phyloP scores from a whole-genome alignment of 768 basidiomycete species.

The Obba rivulosa region DNA sequence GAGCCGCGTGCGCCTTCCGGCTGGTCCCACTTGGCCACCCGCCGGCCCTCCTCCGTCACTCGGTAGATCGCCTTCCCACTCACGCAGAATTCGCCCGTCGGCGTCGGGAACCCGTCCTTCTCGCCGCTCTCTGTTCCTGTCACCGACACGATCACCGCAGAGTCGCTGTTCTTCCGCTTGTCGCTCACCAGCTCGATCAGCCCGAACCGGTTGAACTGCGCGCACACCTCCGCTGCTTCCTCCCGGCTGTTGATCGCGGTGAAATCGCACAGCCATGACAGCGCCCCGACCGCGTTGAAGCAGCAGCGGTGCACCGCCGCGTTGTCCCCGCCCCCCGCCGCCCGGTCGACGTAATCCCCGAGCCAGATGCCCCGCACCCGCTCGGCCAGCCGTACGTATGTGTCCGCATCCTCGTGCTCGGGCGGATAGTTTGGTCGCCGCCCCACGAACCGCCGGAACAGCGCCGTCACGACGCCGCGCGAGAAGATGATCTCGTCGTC shows the following conservation, averaged over 20 bases:
- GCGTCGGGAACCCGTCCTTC: slow-evolving; percentile 49
- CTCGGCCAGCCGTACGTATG: slow-evolving; percentile 72
- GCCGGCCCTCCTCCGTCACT: slow-evolving; percentile 87
- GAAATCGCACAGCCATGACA: slow-evolving; percentile 98
- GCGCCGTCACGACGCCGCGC: slow-evolving; percentile 88
- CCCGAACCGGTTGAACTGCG: slow-evolving; percentile 95
- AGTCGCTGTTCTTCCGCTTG: slow-evolving; percentile 86
- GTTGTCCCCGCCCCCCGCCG: slow-evolving; percentile 50
- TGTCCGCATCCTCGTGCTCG: slow-evolving; percentile 44
- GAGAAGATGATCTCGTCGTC: slow-evolving; percentile 99
- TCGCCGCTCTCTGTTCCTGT: slow-evolving; percentile 73
- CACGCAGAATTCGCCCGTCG: slow-evolving; percentile 94
- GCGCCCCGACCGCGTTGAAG: slow-evolving; percentile 80
- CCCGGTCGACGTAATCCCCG: slow-evolving; percentile 65
- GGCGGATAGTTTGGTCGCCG: slow-evolving; percentile 75
- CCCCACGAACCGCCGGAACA: slow-evolving; percentile 94
- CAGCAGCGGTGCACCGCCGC: slow-evolving; percentile 57
- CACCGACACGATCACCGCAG: slow-evolving; percentile 89
- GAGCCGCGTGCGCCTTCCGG: slow-evolving; percentile 43
- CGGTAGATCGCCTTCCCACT: slow-evolving; percentile 94
- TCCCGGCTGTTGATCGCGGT: slow-evolving; percentile 94
- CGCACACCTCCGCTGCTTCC: slow-evolving; percentile 96
- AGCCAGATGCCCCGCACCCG: slow-evolving; percentile 72
- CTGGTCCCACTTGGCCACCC: slow-evolving; percentile 80
- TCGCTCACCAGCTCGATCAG: slow-evolving; percentile 86